Conservation (phyloP, 2,329 filamentous ascomycete genomes). For the Calonectria pteridis region DNA sequence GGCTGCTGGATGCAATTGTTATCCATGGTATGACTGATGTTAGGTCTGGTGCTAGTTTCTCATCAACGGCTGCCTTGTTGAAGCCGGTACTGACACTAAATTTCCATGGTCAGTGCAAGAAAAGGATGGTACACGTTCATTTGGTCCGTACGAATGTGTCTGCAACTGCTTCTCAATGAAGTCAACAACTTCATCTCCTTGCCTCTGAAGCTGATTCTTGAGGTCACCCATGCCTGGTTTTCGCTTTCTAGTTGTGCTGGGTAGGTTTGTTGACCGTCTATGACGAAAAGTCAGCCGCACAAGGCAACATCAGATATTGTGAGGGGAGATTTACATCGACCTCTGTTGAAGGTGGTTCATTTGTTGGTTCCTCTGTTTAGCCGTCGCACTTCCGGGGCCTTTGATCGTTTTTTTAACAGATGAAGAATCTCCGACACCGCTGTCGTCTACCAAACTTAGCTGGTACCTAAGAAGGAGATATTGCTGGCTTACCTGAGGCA, state of each 20-base stretch:
- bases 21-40: conserved; percentile 37
- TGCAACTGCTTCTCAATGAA: conserved; percentile 38
- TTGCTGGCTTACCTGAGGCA: conserved; percentile 32
- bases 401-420: conserved; percentile 31
- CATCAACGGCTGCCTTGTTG: not conserved
- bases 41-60: conserved; percentile 27
- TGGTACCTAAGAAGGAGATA: not conserved
- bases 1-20: not conserved
- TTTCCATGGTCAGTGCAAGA: not conserved
- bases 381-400: conserved; percentile 24
- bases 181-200: conserved; percentile 34
- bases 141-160: conserved; percentile 25
- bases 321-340: not conserved
- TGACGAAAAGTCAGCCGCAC: not conserved
- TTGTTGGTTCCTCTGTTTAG: not conserved
- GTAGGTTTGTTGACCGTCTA: not conserved
- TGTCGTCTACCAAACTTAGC: conserved; percentile 30
- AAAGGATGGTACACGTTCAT: not conserved
- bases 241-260: conserved; percentile 20
- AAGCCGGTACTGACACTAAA: conserved; percentile 14
- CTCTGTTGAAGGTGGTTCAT: not conserved
- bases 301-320: not conserved
- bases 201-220: conserved; percentile 41
- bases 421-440: conserved; percentile 21
- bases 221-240: conserved; percentile 29